Base-by-base conservation (phyloP, 2,329 filamentous ascomycete genomes). In the Colletotrichum graminicola region DNA sequence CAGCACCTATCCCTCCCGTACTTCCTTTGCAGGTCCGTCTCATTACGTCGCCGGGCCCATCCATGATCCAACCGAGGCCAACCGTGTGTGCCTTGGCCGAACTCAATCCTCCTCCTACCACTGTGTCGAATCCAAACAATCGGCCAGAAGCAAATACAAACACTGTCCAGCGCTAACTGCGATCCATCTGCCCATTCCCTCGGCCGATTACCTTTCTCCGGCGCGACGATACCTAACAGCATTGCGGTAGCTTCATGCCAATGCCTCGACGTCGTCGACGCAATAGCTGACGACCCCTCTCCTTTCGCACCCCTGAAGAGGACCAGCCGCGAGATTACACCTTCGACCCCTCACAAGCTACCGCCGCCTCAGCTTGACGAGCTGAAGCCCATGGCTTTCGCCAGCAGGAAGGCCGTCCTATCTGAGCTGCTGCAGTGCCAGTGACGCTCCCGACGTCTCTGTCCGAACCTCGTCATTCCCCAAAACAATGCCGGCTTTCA, bases 1-100 rank as follows among this genome's bases (percentile, higher is more conserved):
- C 63, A 62, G n/a, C 21, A 21, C 41, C 45, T 45, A 8, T 61
- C 64, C 62, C 62, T 54, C 64, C 62, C 62, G 54, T 55, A 45
- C 62, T 56, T 62, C 67, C 63, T 66, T 66, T 70, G 56, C 56
- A 60, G 52, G 47, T 47, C 64, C n/a, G 63, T 56, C 67, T 67
- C 21, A 71, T 62, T 71, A 71, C 67, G 67, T 71, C 67, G 67
- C 64, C 39, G 51, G 67, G 64, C 59, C 67, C 64, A 71, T 71
- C 67, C 57, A 57, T 62, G 67, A 67, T 71, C 56, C 67, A 62
- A 62, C 64, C 63, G 51, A 71, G 64, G 56, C 56, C 57, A 45
- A 57, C 51, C 57, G 47, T 51, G 56, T 57, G 41, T 65, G 39
- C 67, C 63, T 52, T 71, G 56, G 67, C 51, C 64, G 55, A 67